A percentile compares a stretch with the other conserved stretches of the same genome.
Conservation (phyloP, 495 filamentous ascomycete species). For the Acidiella bohemica region DNA sequence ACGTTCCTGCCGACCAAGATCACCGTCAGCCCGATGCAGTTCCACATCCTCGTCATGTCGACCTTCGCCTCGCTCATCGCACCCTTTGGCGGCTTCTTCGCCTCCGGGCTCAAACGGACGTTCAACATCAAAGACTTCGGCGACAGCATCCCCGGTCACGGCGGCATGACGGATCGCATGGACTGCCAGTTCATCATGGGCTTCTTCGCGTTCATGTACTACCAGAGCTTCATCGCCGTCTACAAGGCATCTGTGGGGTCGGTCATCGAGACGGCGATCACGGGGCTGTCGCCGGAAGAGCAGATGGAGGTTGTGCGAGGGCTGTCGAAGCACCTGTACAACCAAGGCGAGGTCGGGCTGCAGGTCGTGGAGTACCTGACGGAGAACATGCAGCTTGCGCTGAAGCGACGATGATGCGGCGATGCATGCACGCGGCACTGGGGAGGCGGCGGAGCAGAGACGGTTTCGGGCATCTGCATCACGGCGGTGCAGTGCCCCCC, state of each 20-base stretch:
- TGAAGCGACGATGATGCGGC: slow-evolving; percentile 5
- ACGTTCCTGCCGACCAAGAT: slow-evolving; percentile 44
- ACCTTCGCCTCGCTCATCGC: slow-evolving; percentile 95
- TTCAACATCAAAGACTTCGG: slow-evolving; percentile 99
- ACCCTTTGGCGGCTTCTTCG: slow-evolving; percentile 97
- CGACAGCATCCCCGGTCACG: slow-evolving; percentile 93
- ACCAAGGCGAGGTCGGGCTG: slow-evolving; percentile 59
- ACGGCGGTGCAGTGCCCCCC: too few relatives aligned
- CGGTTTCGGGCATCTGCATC: too few relatives aligned
- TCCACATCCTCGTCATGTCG: slow-evolving; percentile 82
- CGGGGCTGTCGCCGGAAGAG: slow-evolving; percentile 66
- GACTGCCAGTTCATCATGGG: slow-evolving; percentile 99
- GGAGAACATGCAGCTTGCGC: slow-evolving; percentile 5
- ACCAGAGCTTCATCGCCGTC: slow-evolving; percentile 88
- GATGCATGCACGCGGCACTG: too few relatives aligned
- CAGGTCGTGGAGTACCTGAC: slow-evolving; percentile 33
- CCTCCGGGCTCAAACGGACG: slow-evolving; percentile 90
- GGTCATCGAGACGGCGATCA: slow-evolving; percentile 80
- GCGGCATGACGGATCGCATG: slow-evolving; percentile 98
- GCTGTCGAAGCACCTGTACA: slow-evolving; percentile 70
- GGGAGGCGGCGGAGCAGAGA: too few relatives aligned
- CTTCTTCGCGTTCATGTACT: slow-evolving; percentile 96
- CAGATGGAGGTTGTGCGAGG: slow-evolving; percentile 79
- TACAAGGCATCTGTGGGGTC: slow-evolving; percentile 68
- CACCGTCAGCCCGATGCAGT: slow-evolving; percentile 76